Percentiles rank a stretch among this genome's conserved stretches.
phyloP scores from a whole-genome alignment of 352 stramenopile genomes.

The Pythium sp. region DNA sequence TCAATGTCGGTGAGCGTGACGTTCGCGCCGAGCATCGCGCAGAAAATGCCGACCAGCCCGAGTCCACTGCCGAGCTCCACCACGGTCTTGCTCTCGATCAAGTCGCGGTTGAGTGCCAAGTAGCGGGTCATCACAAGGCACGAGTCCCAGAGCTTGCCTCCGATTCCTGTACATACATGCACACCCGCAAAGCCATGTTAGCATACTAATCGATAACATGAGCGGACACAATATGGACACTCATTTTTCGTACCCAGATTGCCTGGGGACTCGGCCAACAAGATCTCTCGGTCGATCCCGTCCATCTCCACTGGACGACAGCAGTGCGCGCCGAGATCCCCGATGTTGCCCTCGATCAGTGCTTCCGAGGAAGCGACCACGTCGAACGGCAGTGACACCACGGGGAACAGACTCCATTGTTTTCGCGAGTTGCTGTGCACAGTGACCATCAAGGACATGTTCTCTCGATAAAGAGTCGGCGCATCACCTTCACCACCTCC shows the following conservation, averaged over 20 bases:
- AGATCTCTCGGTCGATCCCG: conserved; percentile 48
- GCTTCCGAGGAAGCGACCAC: conserved; percentile 19
- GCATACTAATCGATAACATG: background rate
- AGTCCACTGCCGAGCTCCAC: conserved; percentile 75
- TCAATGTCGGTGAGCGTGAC: conserved; percentile 76
- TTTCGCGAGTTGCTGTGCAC: conserved; percentile 30
- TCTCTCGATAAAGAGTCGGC: background rate
- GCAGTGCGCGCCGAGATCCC: conserved; percentile 63
- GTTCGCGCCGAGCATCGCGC: conserved; percentile 49
- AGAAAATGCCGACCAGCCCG: conserved; percentile 75
- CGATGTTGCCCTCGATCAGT: conserved; percentile 21
- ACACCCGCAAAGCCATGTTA: background rate
- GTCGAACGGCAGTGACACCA: conserved; percentile 62
- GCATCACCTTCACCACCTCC: no score
- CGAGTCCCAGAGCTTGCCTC: conserved; percentile 83
- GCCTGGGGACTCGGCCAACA: conserved; percentile 70
- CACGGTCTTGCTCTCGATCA: conserved; percentile 45
- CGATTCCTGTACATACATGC: conserved; percentile 40
- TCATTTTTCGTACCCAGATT: conserved; percentile 43
- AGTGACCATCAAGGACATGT: conserved; percentile 39
- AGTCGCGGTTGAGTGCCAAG: conserved; percentile 32
- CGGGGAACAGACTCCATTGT: conserved; percentile 58
- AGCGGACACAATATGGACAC: background rate
- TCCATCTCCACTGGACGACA: conserved; percentile 58
- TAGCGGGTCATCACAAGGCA: conserved; percentile 73